Percentiles rank a stretch among this genome's conserved stretches.
phyloP scores from a whole-genome alignment of 2,329 filamentous ascomycete genomes.

The Colletotrichum godetiae region DNA sequence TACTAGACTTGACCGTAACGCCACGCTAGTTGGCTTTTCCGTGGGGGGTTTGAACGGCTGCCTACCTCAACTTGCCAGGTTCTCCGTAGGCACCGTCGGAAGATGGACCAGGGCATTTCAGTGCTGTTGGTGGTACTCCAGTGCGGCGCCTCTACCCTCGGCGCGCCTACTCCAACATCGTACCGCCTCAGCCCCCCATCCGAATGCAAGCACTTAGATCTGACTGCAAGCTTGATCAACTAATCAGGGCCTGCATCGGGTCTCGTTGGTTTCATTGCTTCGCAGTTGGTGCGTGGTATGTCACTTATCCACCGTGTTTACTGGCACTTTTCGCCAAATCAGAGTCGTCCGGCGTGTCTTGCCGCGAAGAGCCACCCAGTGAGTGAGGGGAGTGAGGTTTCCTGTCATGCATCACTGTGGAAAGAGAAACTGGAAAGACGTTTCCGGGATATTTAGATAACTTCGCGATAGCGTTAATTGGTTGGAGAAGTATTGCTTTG shows the following conservation, averaged over 20 bases:
- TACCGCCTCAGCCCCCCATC: background rate
- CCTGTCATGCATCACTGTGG: too few relatives aligned
- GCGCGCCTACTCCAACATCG: background rate
- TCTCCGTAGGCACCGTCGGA: background rate
- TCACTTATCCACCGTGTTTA: too few relatives aligned
- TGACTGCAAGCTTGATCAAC: background rate
- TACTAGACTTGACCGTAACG: background rate
- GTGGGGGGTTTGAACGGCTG: background rate
- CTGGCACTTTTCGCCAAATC: too few relatives aligned
- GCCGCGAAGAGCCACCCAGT: too few relatives aligned
- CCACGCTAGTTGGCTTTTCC: background rate
- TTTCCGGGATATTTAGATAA: too few relatives aligned
- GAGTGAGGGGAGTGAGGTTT: too few relatives aligned
- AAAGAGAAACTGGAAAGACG: too few relatives aligned
- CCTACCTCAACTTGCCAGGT: background rate
- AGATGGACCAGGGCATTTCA: background rate
- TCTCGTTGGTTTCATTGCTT: background rate
- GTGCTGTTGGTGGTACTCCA: background rate
- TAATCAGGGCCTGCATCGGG: background rate
- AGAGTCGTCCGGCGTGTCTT: too few relatives aligned
- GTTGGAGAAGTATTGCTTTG: too few relatives aligned
- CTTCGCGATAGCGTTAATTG: too few relatives aligned
- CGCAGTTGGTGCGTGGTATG: background rate
- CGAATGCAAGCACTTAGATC: background rate
- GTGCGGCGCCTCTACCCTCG: background rate